These are phyloP conservation scores for Zymoseptoria ardabiliae DNA, from an alignment of 2,329 filamentous ascomycete species.

Conservation along the genomic window DNA sequence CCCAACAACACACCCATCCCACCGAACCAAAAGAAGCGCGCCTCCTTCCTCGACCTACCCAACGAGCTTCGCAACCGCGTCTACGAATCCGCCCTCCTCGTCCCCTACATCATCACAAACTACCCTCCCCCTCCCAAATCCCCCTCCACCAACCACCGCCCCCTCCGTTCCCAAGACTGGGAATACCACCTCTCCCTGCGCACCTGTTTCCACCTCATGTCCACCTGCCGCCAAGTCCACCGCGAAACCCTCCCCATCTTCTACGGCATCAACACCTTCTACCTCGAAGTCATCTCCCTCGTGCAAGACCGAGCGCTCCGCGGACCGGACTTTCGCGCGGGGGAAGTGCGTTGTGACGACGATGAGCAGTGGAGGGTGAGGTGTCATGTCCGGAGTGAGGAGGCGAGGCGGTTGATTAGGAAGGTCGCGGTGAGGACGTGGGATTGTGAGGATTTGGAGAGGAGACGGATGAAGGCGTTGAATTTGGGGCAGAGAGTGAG, in stretches of 20 bases:
- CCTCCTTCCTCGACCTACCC: too few relatives aligned
- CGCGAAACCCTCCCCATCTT: not conserved
- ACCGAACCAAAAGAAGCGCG: too few relatives aligned
- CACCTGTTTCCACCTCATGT: not conserved
- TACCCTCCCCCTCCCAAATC: too few relatives aligned
- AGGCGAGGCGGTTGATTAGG: not conserved
- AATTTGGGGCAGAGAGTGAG: not conserved
- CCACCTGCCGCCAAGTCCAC: not conserved
- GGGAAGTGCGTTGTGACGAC: not conserved
- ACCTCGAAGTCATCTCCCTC: not conserved
- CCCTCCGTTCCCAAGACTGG: not conserved
- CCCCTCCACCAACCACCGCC: too few relatives aligned
- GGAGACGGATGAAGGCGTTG: not conserved
- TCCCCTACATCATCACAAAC: too few relatives aligned
- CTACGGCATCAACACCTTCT: not conserved
- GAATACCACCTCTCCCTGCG: not conserved
- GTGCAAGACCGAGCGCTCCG: not conserved
- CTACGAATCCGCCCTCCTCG: too few relatives aligned
- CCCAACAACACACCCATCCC: too few relatives aligned
- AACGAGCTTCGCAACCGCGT: too few relatives aligned
- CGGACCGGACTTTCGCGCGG: not conserved
- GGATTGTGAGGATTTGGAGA: not conserved
- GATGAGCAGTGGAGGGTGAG: not conserved
- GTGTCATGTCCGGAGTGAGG: not conserved
- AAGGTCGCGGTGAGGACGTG: not conserved